Evolutionary conservation across 2,329 filamentous ascomycete genomes (phyloP), one percentile per base, ranked within the genome.

Genomic region (Cercospora zeina): DNA sequence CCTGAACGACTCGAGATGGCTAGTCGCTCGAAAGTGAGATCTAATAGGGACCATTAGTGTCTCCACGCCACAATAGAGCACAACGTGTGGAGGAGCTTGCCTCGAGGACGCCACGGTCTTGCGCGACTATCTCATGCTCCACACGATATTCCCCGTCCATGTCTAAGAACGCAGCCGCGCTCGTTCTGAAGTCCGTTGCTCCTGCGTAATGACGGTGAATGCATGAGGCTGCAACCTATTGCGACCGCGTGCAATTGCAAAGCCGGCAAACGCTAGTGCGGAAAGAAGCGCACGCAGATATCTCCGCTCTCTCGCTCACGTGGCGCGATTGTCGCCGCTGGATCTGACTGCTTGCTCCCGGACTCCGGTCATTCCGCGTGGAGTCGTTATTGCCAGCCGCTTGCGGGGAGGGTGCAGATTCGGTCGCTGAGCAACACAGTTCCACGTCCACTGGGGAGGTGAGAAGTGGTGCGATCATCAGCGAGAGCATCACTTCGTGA

Each of bases 181-280:
- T 47, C 21, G 24, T 49, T 6, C 10, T 21, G 9, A 4, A 27
- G 42, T 49, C 13, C 14, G 3, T 27, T 24, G 14, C 13, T 30
- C 42, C 21, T 49, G 6, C 42, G 11, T 27, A 2, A 21, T 27
- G 42, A 27, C 21, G 42, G 42, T 27, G 42, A 49, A 49, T 51
- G 49, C 16, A 33, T 34, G 49, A 51, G 31, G 11, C 42, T 19
- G 13, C 24, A 16, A 53, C 31, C 27, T n/a, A n/a, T 30, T 53
- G 49, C 49, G 30, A 53, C 31, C 27, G 49, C 5, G 16, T 53
- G 49, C 49, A 53, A 53, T 31, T 31, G 31, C 49, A n/a, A 31
- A 11, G 49, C 49, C 27, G 16, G 27, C n/a, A 34, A n/a, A 31
- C 19, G 16, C 1, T 19, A 53, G 27, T 27, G 49, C 49, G 31